A percentile compares a stretch with the other conserved stretches of the same genome.
phyloP scores from a whole-genome alignment of 352 stramenopile genomes.

The Phytopythium chamaehyphon region DNA sequence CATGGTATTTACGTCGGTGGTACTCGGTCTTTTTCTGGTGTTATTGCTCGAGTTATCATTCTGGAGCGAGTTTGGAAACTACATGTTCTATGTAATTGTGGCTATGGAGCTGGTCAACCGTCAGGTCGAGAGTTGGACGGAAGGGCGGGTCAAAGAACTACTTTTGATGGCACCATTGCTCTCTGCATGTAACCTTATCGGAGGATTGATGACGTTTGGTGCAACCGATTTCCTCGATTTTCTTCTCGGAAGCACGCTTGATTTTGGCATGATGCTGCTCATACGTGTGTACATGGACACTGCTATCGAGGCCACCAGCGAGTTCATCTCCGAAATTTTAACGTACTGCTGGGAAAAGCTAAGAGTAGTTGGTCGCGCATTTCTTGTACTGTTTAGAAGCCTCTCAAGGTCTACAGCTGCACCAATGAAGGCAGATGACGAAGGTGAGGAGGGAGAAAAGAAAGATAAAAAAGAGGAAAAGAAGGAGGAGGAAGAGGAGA shows the following conservation, averaged over 20 bases:
- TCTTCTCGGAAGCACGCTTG: slow-evolving; percentile 92
- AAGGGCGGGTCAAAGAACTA: slow-evolving; percentile 88
- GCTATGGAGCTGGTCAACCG: slow-evolving; percentile 89
- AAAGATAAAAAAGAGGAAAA: slow-evolving; percentile 26
- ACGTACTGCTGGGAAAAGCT: slow-evolving; percentile 31
- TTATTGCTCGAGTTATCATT: slow-evolving; percentile 96
- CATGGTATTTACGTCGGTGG: slow-evolving; percentile 92
- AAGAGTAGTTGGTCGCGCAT: slow-evolving; percentile 25
- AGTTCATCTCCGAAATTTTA: slow-evolving; percentile 45
- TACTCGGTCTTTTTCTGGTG: slow-evolving; percentile 91
- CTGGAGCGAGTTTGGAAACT: slow-evolving; percentile 92
- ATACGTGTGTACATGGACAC: slow-evolving; percentile 90
- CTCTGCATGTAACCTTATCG: slow-evolving; percentile 87
- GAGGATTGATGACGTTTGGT: slow-evolving; percentile 93
- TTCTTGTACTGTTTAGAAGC: slow-evolving; percentile 44
- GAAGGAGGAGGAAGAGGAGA: slow-evolving; percentile 38
- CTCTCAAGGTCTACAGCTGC: slow-evolving; percentile 43
- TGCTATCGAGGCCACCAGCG: slow-evolving; percentile 69
- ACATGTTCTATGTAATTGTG: slow-evolving; percentile 97
- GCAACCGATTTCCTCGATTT: slow-evolving; percentile 97
- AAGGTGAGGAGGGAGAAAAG: slow-evolving; percentile 24
- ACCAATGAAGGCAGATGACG: not conserved
- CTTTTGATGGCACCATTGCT: slow-evolving; percentile 90
- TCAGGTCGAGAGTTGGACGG: slow-evolving; percentile 86
- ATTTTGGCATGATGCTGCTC: slow-evolving; percentile 95